phyloP scores from a whole-genome alignment of 2,329 filamentous ascomycete species.

The Stachybotrys elegans region DNA sequence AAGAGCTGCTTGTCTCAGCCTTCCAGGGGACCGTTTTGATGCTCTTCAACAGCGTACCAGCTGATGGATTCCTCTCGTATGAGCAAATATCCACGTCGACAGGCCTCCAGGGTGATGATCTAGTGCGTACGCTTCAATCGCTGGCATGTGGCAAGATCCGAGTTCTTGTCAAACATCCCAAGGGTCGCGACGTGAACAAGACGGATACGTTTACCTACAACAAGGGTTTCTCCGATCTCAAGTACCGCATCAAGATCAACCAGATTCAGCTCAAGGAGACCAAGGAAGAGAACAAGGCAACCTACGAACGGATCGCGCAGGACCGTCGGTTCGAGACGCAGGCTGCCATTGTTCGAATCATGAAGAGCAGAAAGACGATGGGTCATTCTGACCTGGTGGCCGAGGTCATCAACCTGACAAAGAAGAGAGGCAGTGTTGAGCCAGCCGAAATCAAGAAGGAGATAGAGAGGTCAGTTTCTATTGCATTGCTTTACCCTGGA shows the following conservation, averaged over 20 bases:
- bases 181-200: constrained; percentile 70
- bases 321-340: constrained; percentile 96
- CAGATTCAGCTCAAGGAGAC: constrained; percentile 98
- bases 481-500: too few relatives aligned
- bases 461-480: constrained; percentile 75
- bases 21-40: constrained; percentile 90
- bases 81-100: constrained; percentile 69
- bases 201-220: constrained; percentile 87
- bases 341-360: constrained; percentile 91
- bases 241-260: constrained; percentile 95
- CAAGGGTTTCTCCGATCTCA: constrained; percentile 67
- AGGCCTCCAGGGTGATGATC: constrained; percentile 68
- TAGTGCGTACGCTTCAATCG: constrained; percentile 88
- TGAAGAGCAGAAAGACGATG: constrained; percentile 91
- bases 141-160: constrained; percentile 86
- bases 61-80: constrained; percentile 65
- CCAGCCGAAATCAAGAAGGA: constrained; percentile 90
- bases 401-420: constrained; percentile 89
- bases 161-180: constrained; percentile 80
- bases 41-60: constrained; percentile 70
- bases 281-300: constrained; percentile 88
- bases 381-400: constrained; percentile 81
- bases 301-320: constrained; percentile 81
- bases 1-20: constrained; percentile 85
- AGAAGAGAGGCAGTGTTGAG: constrained; percentile 79